phyloP scores from a whole-genome alignment of 148 eudicot species.

The Beta vulgaris region DNA sequence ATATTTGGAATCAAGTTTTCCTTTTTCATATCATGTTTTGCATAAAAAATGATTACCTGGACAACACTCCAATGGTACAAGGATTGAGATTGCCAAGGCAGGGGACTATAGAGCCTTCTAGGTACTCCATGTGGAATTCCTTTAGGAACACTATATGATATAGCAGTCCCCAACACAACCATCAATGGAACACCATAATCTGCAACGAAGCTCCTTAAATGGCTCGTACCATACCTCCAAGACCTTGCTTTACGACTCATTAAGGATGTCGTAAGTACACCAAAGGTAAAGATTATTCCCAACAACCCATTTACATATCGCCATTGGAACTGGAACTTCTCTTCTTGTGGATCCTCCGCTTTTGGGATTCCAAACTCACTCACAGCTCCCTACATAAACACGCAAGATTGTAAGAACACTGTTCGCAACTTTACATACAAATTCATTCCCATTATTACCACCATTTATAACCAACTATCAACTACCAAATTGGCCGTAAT shows the following conservation, averaged over 20 bases:
- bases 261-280: conserved; percentile 50
- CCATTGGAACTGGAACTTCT: conserved; percentile 51
- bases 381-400: conserved; percentile 39
- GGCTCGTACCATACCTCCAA: conserved; percentile 64
- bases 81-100: conserved; percentile 79
- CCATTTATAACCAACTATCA: too few species aligned
- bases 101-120: conserved; percentile 71
- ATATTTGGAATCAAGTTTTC: too few species aligned
- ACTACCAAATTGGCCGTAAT: too few species aligned
- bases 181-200: conserved; percentile 92
- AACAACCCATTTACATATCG: conserved; percentile 66
- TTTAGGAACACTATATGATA: conserved; percentile 57
- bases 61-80: conserved; percentile 72
- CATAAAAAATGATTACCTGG: conserved; percentile 44
- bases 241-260: conserved; percentile 69
- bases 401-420: not conserved
- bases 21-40: too few species aligned
- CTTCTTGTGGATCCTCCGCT: conserved; percentile 29
- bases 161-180: conserved; percentile 74
- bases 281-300: conserved; percentile 61
- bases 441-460: too few species aligned
- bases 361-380: conserved; percentile 54
- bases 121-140: conserved; percentile 72
- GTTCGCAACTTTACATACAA: too few species aligned
- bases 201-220: conserved; percentile 67